A percentile compares a stretch with the other conserved stretches of the same genome.
Conservation (phyloP, 2,329 filamentous ascomycete species). For the Talaromyces islandicus region DNA sequence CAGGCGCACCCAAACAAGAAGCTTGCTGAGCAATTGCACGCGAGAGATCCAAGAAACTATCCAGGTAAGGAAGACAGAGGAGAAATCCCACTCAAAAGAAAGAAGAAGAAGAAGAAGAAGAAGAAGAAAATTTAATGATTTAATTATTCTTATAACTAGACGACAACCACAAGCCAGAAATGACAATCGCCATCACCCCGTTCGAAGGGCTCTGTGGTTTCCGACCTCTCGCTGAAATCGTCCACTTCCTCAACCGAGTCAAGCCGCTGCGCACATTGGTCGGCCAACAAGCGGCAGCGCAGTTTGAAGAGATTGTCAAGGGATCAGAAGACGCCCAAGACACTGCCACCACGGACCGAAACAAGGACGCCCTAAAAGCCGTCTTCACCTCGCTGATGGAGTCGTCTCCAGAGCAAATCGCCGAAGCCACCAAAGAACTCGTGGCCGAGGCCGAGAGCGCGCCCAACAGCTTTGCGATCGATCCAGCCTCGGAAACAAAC, state of each 20-base stretch:
- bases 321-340: slow-evolving; percentile 50
- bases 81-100: neutral
- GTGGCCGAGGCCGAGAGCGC: slow-evolving; percentile 64
- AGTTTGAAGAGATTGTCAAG: slow-evolving; percentile 52
- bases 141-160: neutral
- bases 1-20: slow-evolving; percentile 97
- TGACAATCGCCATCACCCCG: slow-evolving; percentile 94
- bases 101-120: neutral
- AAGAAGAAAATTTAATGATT: neutral
- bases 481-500: slow-evolving; percentile 27
- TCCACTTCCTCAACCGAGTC: slow-evolving; percentile 69
- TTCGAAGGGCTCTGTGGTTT: slow-evolving; percentile 97
- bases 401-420: slow-evolving; percentile 60
- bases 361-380: slow-evolving; percentile 72
- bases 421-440: slow-evolving; percentile 60
- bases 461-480: slow-evolving; percentile 65
- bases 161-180: slow-evolving; percentile 99
- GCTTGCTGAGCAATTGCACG: slow-evolving; percentile 81
- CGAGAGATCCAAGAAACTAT: slow-evolving; percentile 85
- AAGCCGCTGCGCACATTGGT: slow-evolving; percentile 61
- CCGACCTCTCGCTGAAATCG: slow-evolving; percentile 77
- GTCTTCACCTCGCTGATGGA: slow-evolving; percentile 78
- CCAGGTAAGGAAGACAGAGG: slow-evolving; percentile 48
- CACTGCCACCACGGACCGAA: slow-evolving; percentile 45
- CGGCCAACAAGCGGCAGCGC: slow-evolving; percentile 46